phyloP scores from a whole-genome alignment of 2,329 filamentous ascomycete species.

The Pochonia chlamydosporia region DNA sequence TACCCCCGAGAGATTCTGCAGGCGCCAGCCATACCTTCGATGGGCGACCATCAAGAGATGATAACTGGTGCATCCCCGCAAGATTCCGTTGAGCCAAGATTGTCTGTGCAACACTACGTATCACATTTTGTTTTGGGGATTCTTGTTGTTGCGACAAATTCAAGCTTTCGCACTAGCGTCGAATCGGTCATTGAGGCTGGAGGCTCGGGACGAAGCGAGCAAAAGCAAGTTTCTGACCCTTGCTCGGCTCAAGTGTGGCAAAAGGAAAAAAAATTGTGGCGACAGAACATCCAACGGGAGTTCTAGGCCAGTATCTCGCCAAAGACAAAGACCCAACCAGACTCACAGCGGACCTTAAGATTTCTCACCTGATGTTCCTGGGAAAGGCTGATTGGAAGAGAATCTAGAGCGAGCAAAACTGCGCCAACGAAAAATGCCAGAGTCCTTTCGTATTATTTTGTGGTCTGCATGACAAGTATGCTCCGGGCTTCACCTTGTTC shows the following conservation, averaged over 20 bases:
- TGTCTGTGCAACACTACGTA: not conserved
- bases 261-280: too few relatives aligned
- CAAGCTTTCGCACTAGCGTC: not conserved
- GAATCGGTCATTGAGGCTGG: not conserved
- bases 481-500: too few relatives aligned
- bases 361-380: too few relatives aligned
- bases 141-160: not conserved
- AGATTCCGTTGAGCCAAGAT: not conserved
- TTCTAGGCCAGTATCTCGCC: too few relatives aligned
- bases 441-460: too few relatives aligned
- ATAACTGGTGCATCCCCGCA: not conserved
- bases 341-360: too few relatives aligned
- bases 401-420: too few relatives aligned
- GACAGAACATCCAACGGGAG: not conserved
- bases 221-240: not conserved
- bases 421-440: too few relatives aligned
- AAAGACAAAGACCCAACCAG: too few relatives aligned
- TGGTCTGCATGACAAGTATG: too few relatives aligned
- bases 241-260: too few relatives aligned
- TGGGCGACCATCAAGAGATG: not conserved
- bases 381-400: too few relatives aligned
- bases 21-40: not conserved
- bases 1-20: not conserved
- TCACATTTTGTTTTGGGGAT: not conserved
- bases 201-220: conserved; percentile 5